A percentile compares a stretch with the other conserved stretches of the same genome.
These are phyloP conservation scores for Neoboletus magnificus DNA, from an alignment of 768 basidiomycete genomes.

Conservation along the genomic window DNA sequence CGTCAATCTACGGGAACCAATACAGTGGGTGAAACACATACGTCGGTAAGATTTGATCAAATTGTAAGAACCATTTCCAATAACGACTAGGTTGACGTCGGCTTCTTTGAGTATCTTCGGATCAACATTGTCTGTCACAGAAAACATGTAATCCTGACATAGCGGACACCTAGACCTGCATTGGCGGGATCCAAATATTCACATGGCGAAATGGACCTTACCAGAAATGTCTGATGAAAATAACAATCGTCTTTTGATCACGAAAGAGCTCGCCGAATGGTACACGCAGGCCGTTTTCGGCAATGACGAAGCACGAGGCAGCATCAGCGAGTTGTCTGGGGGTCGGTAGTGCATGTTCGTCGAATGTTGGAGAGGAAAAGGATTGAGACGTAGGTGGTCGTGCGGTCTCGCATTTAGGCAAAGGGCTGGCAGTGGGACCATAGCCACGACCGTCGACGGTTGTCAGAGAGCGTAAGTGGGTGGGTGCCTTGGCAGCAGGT, in stretches of 20 bases:
- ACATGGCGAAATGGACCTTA: constrained; percentile 20
- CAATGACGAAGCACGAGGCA: constrained; percentile 58
- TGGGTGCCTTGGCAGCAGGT: constrained; percentile 1
- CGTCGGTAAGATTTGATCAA: constrained; percentile 75
- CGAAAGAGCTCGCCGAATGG: constrained; percentile 67
- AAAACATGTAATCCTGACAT: constrained; percentile 86
- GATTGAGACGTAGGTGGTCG: constrained; percentile 18
- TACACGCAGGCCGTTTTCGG: constrained; percentile 62
- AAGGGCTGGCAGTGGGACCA: not conserved
- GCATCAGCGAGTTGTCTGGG: constrained; percentile 57
- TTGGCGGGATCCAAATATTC: constrained; percentile 2
- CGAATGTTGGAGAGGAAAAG: constrained; percentile 22
- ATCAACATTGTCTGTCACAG: constrained; percentile 50
- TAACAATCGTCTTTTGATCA: constrained; percentile 58
- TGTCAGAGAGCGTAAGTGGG: constrained; percentile 26
- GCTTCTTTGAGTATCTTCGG: constrained; percentile 45
- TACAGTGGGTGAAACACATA: constrained; percentile 29
- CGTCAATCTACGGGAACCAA: not conserved
- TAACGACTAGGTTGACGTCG: constrained; percentile 62
- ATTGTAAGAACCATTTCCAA: constrained; percentile 74
- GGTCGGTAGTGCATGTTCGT: constrained; percentile 52
- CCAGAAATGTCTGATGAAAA: constrained; percentile 91
- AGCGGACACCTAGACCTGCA: constrained; percentile 57
- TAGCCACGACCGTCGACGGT: constrained; percentile 14
- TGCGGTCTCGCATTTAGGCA: constrained; percentile 4